Base-by-base conservation (phyloP, 306 rosid species). In the Oemleria cerasiformis region DNA sequence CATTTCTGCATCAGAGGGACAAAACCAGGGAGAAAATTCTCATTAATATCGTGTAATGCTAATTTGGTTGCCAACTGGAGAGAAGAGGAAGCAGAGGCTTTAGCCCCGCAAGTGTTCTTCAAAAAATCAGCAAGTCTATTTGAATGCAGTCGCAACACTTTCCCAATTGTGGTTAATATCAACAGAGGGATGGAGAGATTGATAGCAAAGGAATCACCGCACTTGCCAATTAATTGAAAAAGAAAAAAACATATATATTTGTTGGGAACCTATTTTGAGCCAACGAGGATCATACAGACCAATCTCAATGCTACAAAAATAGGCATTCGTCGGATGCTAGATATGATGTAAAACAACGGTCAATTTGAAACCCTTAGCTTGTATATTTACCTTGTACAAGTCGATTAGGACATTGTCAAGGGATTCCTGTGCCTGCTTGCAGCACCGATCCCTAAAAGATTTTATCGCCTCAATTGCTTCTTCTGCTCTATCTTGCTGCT, bases 351-450 rank as follows among this genome's bases (percentile, higher is more conserved):
- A 11, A 16, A 63, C 9, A 63, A 41, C 5, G n/a, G 36, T 45
- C 50, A 5, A 11, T 8, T 19, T 42, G 8, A 14, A 42, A 62
- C 8, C 8, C 45, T 53, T n/a, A 9, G 42, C 48, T 53, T 50
- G 23, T 19, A 36, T 54, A 30, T 6, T 30, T 79, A 93, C 98
- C 97, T 94, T 94, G 84, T 86, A 94, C 54, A 94, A 85, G 78
- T 94, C 98, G 1, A 94, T 89, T 0, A 94, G 91, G 2, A 94
- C 92, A 63, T 91, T 94, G 84, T 94, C 97, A 34, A 94, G 81
- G 43, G 98, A 94, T 34, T 89, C 98, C 61, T 94, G 98, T 44
- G 98, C 89, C 70, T 94, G 98, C 81, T 82, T 94, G 53, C 95
- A 82, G 77, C 97, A 94, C 14, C 80, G 77, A 14, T 68, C 62